Percentiles rank a stretch among this genome's conserved stretches.
Evolutionary conservation across 768 basidiomycete species (phyloP).

Genomic region (Leucogyrophana mollusca): DNA sequence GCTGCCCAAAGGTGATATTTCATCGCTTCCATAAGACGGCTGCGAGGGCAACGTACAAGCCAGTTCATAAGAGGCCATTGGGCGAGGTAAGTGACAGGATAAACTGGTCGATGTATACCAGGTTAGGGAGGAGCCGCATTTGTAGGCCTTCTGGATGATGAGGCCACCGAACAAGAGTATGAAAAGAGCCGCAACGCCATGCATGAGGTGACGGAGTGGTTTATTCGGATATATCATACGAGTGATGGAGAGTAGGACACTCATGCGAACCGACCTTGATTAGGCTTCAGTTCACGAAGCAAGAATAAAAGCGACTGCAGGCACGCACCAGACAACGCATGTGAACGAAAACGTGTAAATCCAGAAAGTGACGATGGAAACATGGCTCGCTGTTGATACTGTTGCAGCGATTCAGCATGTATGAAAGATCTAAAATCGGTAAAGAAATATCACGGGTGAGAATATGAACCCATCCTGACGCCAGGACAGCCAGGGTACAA

Average conservation of each 20-base stretch:
- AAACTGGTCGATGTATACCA: conserved; percentile 8
- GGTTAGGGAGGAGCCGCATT: conserved; percentile 1
- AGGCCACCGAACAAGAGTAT: conserved; percentile 15
- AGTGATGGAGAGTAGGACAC: conserved; percentile 20
- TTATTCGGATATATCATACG: conserved; percentile 20
- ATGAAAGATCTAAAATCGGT: too few relatives aligned
- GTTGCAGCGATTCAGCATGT: too few relatives aligned
- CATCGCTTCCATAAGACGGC: neutral
- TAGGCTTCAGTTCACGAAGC: neutral
- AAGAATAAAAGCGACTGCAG: neutral
- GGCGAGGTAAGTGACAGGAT: neutral
- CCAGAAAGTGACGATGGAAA: conserved; percentile 19
- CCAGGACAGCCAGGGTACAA: too few relatives aligned
- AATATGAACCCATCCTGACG: too few relatives aligned
- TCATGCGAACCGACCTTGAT: conserved; percentile 23
- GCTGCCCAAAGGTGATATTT: neutral
- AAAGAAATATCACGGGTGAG: too few relatives aligned
- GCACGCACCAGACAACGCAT: conserved; percentile 17
- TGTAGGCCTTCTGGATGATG: conserved; percentile 1
- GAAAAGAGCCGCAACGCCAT: conserved; percentile 9
- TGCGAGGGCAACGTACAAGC: neutral
- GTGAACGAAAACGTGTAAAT: conserved; percentile 18
- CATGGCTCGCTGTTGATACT: too few relatives aligned
- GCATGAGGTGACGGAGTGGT: neutral
- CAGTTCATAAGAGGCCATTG: conserved; percentile 6